These are phyloP conservation scores for bread wheat (Triticum aestivum) DNA, from an alignment of 176 grass and related monocot species.

Conservation along the genomic window DNA sequence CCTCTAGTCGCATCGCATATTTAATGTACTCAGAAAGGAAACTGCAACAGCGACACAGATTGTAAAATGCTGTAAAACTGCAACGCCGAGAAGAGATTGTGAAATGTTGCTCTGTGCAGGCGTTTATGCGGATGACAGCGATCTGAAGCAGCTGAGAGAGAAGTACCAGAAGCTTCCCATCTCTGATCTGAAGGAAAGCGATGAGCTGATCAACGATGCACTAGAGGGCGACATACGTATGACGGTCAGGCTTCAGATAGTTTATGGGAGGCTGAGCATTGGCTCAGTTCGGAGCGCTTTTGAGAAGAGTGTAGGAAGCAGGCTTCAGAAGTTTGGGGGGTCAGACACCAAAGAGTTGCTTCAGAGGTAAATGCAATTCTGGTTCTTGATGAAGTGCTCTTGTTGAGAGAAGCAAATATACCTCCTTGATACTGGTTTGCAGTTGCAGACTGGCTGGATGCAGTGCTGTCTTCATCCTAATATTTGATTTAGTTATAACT, in stretches of 20 bases:
- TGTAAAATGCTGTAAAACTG: neutral
- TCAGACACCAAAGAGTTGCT: conserved; percentile 72
- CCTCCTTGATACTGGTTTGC: neutral
- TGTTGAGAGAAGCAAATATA: neutral
- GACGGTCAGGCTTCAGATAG: conserved; percentile 89
- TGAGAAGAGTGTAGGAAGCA: conserved; percentile 74
- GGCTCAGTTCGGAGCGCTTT: conserved; percentile 66
- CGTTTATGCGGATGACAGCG: conserved; percentile 74
- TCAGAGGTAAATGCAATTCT: conserved; percentile 56
- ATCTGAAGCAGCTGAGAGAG: conserved; percentile 53
- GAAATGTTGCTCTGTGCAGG: conserved; percentile 45
- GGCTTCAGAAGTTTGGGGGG: conserved; percentile 71
- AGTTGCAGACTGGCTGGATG: neutral
- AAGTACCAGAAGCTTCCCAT: conserved; percentile 56
- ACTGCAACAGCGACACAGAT: neutral
- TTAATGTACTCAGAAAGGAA: neutral
- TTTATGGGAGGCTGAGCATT: conserved; percentile 74
- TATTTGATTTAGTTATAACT: neutral
- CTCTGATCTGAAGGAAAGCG: conserved; percentile 53
- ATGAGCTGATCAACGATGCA: conserved; percentile 53
- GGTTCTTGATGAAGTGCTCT: neutral
- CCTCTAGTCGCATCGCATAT: neutral
- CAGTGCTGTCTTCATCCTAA: neutral
- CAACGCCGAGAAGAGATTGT: neutral
- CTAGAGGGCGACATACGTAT: conserved; percentile 63